Conservation (phyloP, 345 rosid genomes). For the Populus nigra region DNA sequence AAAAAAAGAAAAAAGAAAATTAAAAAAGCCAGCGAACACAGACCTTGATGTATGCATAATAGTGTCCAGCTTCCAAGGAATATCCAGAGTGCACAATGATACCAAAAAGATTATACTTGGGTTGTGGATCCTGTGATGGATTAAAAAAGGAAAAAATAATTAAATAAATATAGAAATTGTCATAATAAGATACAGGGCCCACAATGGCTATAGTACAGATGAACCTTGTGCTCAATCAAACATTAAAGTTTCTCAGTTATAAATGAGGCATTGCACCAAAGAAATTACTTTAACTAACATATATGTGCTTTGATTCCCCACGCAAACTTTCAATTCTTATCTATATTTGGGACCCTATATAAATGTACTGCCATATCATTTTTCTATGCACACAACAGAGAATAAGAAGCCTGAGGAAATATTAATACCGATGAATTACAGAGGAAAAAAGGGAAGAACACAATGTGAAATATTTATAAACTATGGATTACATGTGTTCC, state of each 20-base stretch:
- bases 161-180: background rate
- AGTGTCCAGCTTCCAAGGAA: slow-evolving; percentile 94
- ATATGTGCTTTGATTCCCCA: background rate
- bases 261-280: background rate
- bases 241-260: background rate
- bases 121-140: slow-evolving; percentile 60
- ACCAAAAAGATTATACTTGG: slow-evolving; percentile 91
- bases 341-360: background rate
- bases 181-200: background rate
- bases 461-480: background rate
- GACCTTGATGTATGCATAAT: slow-evolving; percentile 95
- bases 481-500: background rate
- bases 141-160: slow-evolving; percentile 8
- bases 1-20: background rate
- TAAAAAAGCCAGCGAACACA: background rate
- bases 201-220: background rate
- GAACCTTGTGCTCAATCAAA: background rate
- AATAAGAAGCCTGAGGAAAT: background rate
- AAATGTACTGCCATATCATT: background rate
- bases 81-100: slow-evolving; percentile 91
- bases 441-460: background rate
- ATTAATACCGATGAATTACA: background rate
- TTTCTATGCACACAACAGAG: background rate
- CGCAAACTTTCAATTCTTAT: background rate
- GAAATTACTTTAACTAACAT: background rate